Evolutionary conservation across 2,329 filamentous ascomycete genomes (phyloP), one percentile per base, ranked within the genome.

Genomic region (Boeremia lycopersici): DNA sequence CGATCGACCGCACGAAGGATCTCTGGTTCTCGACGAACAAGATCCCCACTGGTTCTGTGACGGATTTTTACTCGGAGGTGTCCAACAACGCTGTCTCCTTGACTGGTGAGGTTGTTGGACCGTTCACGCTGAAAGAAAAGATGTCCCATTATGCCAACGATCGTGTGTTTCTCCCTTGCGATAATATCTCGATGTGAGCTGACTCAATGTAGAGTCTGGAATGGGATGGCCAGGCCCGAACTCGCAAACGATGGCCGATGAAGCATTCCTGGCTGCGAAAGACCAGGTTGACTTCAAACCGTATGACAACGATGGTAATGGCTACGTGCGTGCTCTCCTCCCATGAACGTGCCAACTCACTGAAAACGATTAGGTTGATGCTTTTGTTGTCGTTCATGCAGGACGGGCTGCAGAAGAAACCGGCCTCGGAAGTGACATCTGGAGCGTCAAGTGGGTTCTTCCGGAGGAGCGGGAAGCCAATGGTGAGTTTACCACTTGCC

Each of bases 401-500:
- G 65, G 64, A 12, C 40, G 38, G 17, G 62, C 48, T 19, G 62
- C 61, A n/a, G 65, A 62, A 7, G 48, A 59, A 31, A 62, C 59
- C 11, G 56, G 56, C 9, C 40, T 56, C 11, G 11, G 15, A 2
- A 48, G 45, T n/a, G 60, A 69, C 45, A 62, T 69, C 10, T 69
- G 65, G 65, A 60, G 55, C 33, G 54, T 67, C 6, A 69, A 69
- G 53, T 67, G 65, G 65, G 56, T 55, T 3, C 53, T 69, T 2
- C 62, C 61, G 0, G 17, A 55, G 11, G 57, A 60, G 19, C 47
- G 48, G 11, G 44, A 53, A 29, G 59, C 52, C 11, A 42, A 62
- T 45, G 60, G 60, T 62, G 13, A 40, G 25, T 34, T 11, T 33
- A n/a, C 0, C 31, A 13, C 19, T 1, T 13, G 2, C 9, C 3